Evolutionary conservation across 192 early-diverging fungal genomes (phyloP).

Genomic region (Spinellus fusiger): DNA sequence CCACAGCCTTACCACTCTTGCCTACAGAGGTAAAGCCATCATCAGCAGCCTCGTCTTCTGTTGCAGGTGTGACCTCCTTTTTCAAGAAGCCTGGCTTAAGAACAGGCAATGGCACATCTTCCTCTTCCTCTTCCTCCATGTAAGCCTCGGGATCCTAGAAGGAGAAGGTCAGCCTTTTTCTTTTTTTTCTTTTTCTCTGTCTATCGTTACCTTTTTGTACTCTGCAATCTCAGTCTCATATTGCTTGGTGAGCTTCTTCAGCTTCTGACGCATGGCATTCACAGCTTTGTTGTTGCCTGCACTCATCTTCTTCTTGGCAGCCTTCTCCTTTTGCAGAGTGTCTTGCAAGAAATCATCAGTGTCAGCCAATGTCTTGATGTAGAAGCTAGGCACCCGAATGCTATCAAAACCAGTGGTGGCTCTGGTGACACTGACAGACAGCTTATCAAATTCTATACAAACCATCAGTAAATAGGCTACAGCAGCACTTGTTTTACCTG

Average conservation of each 20-base stretch:
- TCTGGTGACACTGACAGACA: conserved; percentile 65
- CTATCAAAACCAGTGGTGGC: conserved; percentile 46
- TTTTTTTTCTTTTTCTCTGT: conserved; percentile 14
- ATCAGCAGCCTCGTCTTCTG: conserved; percentile 10
- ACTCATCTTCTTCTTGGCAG: conserved; percentile 80
- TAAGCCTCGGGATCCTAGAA: conserved; percentile 33
- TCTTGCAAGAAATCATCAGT: conserved; percentile 76
- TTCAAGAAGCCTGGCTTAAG: too few relatives aligned
- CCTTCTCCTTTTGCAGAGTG: conserved; percentile 55
- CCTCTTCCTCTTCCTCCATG: conserved; percentile 16
- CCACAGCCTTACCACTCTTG: conserved; percentile 55
- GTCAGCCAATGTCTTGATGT: conserved; percentile 61
- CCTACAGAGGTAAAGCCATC: conserved; percentile 67
- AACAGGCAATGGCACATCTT: neutral
- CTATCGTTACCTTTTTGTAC: conserved; percentile 44
- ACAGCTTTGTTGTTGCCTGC: conserved; percentile 72
- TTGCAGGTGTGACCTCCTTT: neutral
- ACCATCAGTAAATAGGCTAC: neutral
- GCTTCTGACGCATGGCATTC: conserved; percentile 88
- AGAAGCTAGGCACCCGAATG: conserved; percentile 59
- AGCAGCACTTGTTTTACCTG: conserved; percentile 41
- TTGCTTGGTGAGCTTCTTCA: conserved; percentile 83
- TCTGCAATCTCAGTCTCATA: conserved; percentile 66
- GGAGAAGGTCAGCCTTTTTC: neutral
- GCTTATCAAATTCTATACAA: conserved; percentile 77